Percentiles rank a stretch among this genome's conserved stretches.
Evolutionary conservation across 192 early-diverging fungal species (phyloP).

Genomic region (Oehlia diaphana): DNA sequence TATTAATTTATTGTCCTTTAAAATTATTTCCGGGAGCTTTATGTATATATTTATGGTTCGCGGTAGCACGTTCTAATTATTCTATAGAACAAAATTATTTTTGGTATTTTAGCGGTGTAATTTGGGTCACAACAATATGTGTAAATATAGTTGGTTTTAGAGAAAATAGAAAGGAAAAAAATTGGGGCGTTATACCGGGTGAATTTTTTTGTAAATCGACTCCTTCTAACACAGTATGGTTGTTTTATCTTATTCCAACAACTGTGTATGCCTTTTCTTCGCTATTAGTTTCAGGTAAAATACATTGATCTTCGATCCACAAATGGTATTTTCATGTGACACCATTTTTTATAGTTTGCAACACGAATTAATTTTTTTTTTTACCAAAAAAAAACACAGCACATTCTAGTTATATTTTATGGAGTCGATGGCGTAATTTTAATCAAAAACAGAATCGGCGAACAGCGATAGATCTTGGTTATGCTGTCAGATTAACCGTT

Average conservation of each 20-base stretch:
- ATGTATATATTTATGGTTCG: constrained; percentile 4
- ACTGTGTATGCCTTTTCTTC: background rate
- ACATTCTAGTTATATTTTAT: background rate
- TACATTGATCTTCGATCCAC: no score
- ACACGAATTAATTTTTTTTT: background rate
- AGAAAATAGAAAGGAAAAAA: background rate
- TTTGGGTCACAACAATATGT: background rate
- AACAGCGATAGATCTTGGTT: constrained; percentile 5
- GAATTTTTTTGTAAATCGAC: background rate
- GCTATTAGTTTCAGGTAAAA: background rate
- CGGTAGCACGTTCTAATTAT: background rate
- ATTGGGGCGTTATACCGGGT: background rate
- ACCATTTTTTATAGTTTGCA: background rate
- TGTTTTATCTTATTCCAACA: background rate
- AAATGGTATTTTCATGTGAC: no score
- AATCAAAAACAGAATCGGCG: background rate
- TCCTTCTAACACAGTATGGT: background rate
- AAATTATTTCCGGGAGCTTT: background rate
- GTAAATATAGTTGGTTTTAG: background rate
- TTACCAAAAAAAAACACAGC: background rate
- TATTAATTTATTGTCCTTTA: background rate
- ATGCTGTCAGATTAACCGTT: constrained; percentile 5
- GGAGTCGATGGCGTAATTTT: background rate
- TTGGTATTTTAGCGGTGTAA: background rate
- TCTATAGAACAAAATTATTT: constrained; percentile 7